phyloP scores from a whole-genome alignment of 2,329 filamentous ascomycete species.

The Hymenoscyphus linearis region DNA sequence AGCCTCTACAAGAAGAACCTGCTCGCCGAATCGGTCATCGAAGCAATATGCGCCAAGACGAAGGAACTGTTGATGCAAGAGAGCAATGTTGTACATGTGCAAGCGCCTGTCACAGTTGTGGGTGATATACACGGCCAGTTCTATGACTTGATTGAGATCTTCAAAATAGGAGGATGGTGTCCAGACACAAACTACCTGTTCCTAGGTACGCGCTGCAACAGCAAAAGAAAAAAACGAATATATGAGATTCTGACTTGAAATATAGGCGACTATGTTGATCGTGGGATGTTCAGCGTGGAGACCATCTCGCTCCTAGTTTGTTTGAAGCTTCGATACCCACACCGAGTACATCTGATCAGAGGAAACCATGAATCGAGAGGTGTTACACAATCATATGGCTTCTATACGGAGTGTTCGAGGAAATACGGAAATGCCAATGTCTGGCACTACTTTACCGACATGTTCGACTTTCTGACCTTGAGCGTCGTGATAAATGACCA shows the following conservation, averaged over 20 bases:
- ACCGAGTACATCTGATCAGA: constrained; percentile 91
- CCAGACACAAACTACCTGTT: constrained; percentile 98
- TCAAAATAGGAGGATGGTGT: constrained; percentile 95
- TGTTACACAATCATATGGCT: constrained; percentile 97
- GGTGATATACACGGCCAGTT: constrained; percentile 99
- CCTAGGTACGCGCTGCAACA: constrained; percentile 56
- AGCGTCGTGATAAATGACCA: constrained; percentile 98
- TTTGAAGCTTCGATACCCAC: constrained; percentile 92
- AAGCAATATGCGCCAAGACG: constrained; percentile 98
- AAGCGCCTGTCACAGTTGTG: constrained; percentile 91
- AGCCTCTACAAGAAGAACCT: constrained; percentile 96
- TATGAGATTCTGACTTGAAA: constrained; percentile 8
- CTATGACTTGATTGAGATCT: constrained; percentile 98
- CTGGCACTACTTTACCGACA: constrained; percentile 99
- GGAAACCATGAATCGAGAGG: constrained; percentile 97
- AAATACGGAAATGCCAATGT: constrained; percentile 99
- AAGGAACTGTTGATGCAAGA: constrained; percentile 99
- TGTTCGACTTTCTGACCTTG: constrained; percentile 97
- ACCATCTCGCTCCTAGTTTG: constrained; percentile 97
- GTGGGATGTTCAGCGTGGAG: constrained; percentile 97
- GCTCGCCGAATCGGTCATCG: constrained; percentile 93
- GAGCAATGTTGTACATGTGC: constrained; percentile 98
- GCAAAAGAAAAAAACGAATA: background rate
- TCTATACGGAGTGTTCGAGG: constrained; percentile 95
- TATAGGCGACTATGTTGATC: constrained; percentile 88